Evolutionary conservation across 495 filamentous ascomycete species (phyloP), one percentile per base, ranked within the genome.

Genomic region (Annulohypoxylon moriforme): DNA sequence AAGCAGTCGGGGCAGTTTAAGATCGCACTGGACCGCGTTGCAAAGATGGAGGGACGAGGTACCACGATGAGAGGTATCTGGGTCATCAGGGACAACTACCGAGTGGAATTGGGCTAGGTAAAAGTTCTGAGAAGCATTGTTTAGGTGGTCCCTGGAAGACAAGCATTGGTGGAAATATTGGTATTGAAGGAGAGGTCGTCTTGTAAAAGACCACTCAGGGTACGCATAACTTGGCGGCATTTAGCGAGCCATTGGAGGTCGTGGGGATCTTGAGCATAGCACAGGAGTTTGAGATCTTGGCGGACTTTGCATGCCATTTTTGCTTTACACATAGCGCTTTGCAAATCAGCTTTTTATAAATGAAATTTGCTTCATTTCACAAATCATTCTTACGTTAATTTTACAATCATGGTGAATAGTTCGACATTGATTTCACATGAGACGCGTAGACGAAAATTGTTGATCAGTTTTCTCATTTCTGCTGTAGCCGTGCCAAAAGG

Each of bases 401-500:
- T 33, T 13, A 31, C 2, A 16, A 33, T 55, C 55, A 25, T 14
- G 20, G 34, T 40, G 25, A 47, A 18, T n/a, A 33, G 29, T 31
- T 9, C 20, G 2, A 27, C 25, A 22, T 47, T 14, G 42, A 52
- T 11, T 53, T 69, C 67, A 69, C 60, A n/a, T 14, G 53, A 34
- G 50, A 59, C 3, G 16, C 3, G 3, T 29, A 46, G 24, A 55
- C 27, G n/a, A 36, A 46, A 1, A n/a, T 22, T 38, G 47, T 75
- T 63, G 68, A 64, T 73, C 64, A 73, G 69, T 76, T 76, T 78
- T 81, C 68, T 71, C 58, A 64, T 75, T 75, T 78, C 74, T 81
- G 78, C 79, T 84, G 80, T 78, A 82, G 81, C 69, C 80, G 83
- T 84, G 81, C 82, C 81, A 83, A 75, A 82, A 81, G 79, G 83